Base-by-base conservation (phyloP, 371 early-diverging fungal species). In the Mortierella sp. region DNA sequence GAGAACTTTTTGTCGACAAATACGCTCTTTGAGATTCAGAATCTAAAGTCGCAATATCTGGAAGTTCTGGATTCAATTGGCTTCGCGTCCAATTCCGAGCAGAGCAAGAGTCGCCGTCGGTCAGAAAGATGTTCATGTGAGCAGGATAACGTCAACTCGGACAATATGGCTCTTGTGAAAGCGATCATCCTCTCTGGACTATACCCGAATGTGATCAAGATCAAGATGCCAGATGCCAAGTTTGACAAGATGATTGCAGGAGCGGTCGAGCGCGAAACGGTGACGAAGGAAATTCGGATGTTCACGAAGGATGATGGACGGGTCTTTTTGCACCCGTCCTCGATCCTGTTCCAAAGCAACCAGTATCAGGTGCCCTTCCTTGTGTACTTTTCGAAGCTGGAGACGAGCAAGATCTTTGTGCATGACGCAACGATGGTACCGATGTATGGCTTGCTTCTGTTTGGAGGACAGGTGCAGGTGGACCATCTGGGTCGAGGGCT, bases 241-340 rank as follows among this genome's bases (percentile, higher is more conserved):
- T 95, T 87, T 69, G 90, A 90, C 42, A 87, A 91, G 64, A 84
- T 90, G 15, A 73, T 90, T 7, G 80, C 81, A 32, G 95, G 95
- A 19, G 80, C 94, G 15, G 86, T 95, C 0, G 91, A 87, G 43
- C 79, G 89, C 19, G 92, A 90, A 46, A 87, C 86, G 49, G 90
- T 92, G 63, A 90, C 93, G 0, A 80, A 82, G 42, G 89, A 93
- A 67, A 88, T 95, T 66, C 83, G 86, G 31, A 91, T 90, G 64
- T 89, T 84, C 64, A 85, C 87, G 0, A 86, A 88, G 49, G 86
- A 89, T 21, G 84, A 86, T 52, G 87, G 90, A 0, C 86, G 93
- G 2, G 92, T 93, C 2, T 93, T 92, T 65, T 55, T 95, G 14
- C 95, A 95, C 66, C 94, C 95, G 21, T 84, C 91, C 8, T 93